These are phyloP conservation scores for Sugiyamaella lignohabitans DNA, from an alignment of 805 yeast species.

Conservation along the genomic window DNA sequence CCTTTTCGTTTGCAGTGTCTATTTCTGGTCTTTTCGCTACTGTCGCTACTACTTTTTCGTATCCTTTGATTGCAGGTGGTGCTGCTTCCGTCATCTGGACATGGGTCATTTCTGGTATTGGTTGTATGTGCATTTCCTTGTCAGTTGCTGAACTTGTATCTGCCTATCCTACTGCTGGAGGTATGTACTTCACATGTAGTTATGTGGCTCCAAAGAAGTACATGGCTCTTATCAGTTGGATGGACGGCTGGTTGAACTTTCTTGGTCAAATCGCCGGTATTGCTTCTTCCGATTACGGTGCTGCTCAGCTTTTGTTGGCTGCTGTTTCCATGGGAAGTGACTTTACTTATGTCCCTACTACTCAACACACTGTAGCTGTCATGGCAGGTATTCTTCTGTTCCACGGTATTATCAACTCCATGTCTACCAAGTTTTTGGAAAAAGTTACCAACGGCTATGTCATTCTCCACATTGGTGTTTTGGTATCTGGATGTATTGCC, in stretches of 20 bases:
- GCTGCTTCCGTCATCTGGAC: constrained; percentile 61
- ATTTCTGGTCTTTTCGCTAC: constrained; percentile 63
- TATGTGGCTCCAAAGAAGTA: constrained; percentile 33
- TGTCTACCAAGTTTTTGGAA: constrained; percentile 19
- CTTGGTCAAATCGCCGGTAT: constrained; percentile 40
- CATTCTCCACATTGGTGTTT: constrained; percentile 17
- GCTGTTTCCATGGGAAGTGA: constrained; percentile 32
- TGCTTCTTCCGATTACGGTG: constrained; percentile 32
- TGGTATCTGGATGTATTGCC: constrained; percentile 19
- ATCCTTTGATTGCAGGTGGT: constrained; percentile 49
- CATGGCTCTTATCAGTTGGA: constrained; percentile 43
- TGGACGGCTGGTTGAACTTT: constrained; percentile 35
- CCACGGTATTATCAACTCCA: constrained; percentile 19
- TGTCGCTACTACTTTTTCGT: constrained; percentile 46
- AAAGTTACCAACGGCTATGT: constrained; percentile 19
- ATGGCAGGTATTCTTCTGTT: constrained; percentile 24
- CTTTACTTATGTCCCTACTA: constrained; percentile 28
- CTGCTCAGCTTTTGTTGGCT: constrained; percentile 31
- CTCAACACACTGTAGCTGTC: constrained; percentile 24
- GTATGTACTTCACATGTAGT: constrained; percentile 20
- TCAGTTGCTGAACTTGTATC: constrained; percentile 62
- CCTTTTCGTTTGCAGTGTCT: constrained; percentile 58
- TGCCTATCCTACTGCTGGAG: constrained; percentile 24
- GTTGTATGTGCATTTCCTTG: constrained; percentile 51
- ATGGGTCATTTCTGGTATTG: constrained; percentile 50